A percentile compares a stretch with the other conserved stretches of the same genome.
Evolutionary conservation across 306 rosid species (phyloP).

Genomic region (Spatholobus suberectus): DNA sequence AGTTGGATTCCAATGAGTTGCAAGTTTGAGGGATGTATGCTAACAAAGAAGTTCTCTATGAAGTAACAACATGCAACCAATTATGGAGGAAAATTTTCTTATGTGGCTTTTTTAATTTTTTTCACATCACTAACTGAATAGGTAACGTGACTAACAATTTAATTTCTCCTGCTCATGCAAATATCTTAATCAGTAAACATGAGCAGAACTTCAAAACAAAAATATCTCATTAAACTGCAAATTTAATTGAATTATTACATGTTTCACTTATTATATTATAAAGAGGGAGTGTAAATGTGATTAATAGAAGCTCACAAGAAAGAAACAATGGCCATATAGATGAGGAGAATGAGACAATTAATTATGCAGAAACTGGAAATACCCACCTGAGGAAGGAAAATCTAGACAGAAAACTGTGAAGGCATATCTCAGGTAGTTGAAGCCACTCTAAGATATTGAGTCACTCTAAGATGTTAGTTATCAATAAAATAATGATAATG

Average conservation of each 20-base stretch:
- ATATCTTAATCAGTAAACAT: constrained; percentile 2
- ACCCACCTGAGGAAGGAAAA: not conserved
- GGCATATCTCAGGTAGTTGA: not conserved
- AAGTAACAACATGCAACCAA: not conserved
- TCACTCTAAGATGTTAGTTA: not conserved
- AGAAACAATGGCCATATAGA: not conserved
- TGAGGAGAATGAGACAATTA: not conserved
- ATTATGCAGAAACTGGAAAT: not conserved
- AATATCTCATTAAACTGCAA: not conserved
- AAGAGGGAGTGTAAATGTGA: not conserved
- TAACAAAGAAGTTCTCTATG: not conserved
- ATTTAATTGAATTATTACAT: not conserved
- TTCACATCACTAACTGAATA: constrained; percentile 1
- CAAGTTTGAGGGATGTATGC: constrained; percentile 15
- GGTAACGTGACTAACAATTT: constrained; percentile 6
- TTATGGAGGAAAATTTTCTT: not conserved
- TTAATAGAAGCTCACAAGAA: not conserved
- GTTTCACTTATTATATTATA: not conserved
- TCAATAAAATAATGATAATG: not conserved
- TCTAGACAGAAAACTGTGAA: not conserved
- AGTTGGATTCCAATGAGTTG: constrained; percentile 5
- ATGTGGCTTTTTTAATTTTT: not conserved
- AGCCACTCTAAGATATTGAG: not conserved
- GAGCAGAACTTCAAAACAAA: not conserved
- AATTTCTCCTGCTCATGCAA: constrained; percentile 8